Evolutionary conservation across 2,329 filamentous ascomycete species (phyloP).

Genomic region (Nannizziopsis barbatae): DNA sequence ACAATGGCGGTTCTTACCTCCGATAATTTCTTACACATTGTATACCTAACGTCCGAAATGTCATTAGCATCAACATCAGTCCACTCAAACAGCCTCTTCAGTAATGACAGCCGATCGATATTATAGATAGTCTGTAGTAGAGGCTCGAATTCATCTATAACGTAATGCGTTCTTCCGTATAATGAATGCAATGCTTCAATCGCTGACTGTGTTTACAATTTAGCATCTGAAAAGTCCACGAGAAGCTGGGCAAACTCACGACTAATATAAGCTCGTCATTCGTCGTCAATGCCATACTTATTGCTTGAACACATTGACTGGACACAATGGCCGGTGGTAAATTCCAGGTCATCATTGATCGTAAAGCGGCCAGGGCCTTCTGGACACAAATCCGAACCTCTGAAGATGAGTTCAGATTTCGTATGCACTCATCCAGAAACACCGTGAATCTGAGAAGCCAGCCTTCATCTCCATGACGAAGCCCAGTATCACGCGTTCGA

Average conservation of each 20-base stretch:
- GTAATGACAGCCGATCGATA: conserved; percentile 56
- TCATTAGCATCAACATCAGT: conserved; percentile 67
- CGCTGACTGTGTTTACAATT: conserved; percentile 49
- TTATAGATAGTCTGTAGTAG: conserved; percentile 72
- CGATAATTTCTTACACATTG: conserved; percentile 83
- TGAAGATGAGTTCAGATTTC: conserved; percentile 53
- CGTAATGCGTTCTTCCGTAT: conserved; percentile 63
- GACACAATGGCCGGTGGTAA: conserved; percentile 69
- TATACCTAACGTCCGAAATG: conserved; percentile 83
- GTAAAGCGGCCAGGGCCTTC: conserved; percentile 65
- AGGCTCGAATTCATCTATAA: conserved; percentile 64
- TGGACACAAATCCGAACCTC: conserved; percentile 60
- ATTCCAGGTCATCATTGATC: conserved; percentile 75
- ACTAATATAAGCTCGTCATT: conserved; percentile 63
- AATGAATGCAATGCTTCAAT: conserved; percentile 75
- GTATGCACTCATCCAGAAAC: conserved; percentile 63
- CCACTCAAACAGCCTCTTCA: conserved; percentile 67
- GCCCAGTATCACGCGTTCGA: conserved; percentile 54
- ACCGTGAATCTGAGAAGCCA: conserved; percentile 71
- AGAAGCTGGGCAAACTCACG: conserved; percentile 37
- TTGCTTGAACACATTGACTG: conserved; percentile 56
- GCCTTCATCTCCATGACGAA: conserved; percentile 70
- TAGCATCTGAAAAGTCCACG: conserved; percentile 10
- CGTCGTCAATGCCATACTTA: conserved; percentile 60
- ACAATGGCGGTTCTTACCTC: conserved; percentile 50